Evolutionary conservation across 352 stramenopile genomes (phyloP).

Genomic region (Phytopythium chamaehyphon): DNA sequence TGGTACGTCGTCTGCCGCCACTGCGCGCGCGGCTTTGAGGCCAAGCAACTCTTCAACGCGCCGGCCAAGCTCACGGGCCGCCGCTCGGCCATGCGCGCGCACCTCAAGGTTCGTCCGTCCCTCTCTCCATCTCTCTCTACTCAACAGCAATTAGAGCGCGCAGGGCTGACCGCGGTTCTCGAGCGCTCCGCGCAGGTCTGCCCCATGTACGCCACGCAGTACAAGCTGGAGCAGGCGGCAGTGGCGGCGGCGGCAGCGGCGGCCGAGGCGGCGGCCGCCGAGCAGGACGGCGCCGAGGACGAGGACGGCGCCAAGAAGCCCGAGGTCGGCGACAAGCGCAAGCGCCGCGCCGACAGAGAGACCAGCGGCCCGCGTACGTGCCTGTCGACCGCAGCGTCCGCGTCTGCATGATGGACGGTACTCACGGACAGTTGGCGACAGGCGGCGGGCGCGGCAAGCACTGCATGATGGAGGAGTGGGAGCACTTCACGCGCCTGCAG

Average conservation of each 20-base stretch:
- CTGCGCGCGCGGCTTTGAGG: conserved; percentile 51
- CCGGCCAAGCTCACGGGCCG: conserved; percentile 60
- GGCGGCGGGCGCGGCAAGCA: conserved; percentile 57
- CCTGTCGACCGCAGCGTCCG: conserved; percentile 1
- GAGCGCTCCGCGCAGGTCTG: conserved; percentile 29
- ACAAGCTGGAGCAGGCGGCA: conserved; percentile 47
- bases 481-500: conserved; percentile 69
- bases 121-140: no score
- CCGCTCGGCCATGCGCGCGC: conserved; percentile 68
- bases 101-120: conserved; percentile 49
- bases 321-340: conserved; percentile 40
- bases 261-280: conserved; percentile 12
- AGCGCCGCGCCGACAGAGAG: conserved; percentile 36
- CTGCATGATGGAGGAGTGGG: conserved; percentile 84
- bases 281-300: background rate
- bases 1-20: conserved; percentile 81
- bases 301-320: conserved; percentile 8
- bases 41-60: conserved; percentile 61
- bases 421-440: no score
- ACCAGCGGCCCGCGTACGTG: conserved; percentile 24
- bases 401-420: conserved; percentile 1
- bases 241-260: conserved; percentile 16
- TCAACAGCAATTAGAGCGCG: no score
- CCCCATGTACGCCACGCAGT: conserved; percentile 62
- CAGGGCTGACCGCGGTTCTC: no score